Evolutionary conservation across 352 stramenopile genomes (phyloP), one percentile per base, ranked within the genome.

Genomic region (Globisporangium middletonii): DNA sequence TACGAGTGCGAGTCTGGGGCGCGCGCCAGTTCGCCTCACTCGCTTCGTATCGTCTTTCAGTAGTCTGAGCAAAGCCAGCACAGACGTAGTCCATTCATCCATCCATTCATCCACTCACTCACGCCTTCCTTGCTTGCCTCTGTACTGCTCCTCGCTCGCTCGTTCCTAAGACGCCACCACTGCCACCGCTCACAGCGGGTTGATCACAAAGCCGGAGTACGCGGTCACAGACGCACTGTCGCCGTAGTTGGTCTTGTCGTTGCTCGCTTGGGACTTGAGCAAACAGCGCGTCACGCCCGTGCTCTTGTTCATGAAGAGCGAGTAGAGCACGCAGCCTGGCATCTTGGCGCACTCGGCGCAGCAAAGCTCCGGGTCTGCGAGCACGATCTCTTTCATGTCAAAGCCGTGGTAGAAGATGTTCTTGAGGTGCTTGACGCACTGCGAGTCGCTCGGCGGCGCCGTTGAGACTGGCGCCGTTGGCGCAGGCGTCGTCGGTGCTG

Each of bases 361-460:
- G 47, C 57, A 62, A 19, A 19, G 13, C 26, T 46, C 49, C 18
- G 45, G 50, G n/a, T 67, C 38, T 6, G 30, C 43, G 8, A 59
- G 48, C 47, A 27, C 57, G 41, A 58, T 57, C 13, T 59, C 69
- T 19, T 62, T 23, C 12, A 79, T 61, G 47, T 79, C 72, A 38
- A 64, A 68, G 42, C 65, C 68, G 51, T 72, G 57, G 56, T 68
- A 76, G 46, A 69, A 70, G 28, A 72, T 67, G 59, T 74, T 67
- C 50, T 70, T 72, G 45, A 74, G 53, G 44, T 72, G 65, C 13
- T 55, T 41, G 12, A 55, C 56, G 47, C 71, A 79, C 18, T 42
- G 45, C 19, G 55, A 55, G 35, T 19, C 28, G 3, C 35, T 41
- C 41, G 55, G 19, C 15, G 55, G 35, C 5, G 23, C 35, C 4